Base-by-base conservation (phyloP, 2,329 filamentous ascomycete species). In the Aciculosporium take region DNA sequence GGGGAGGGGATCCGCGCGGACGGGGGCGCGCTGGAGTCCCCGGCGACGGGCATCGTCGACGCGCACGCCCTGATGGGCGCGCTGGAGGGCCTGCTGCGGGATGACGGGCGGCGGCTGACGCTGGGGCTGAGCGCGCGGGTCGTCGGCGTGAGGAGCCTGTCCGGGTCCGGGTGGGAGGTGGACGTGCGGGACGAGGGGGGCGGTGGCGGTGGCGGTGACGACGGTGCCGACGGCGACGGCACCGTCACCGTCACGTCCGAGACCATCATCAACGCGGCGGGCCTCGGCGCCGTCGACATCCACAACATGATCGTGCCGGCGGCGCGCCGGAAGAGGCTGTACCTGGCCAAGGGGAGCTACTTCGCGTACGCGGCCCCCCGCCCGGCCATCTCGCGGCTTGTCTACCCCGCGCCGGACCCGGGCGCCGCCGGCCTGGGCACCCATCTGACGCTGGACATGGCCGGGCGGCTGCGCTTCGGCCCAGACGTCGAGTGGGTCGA, bases 401-500 rank as follows among this genome's bases (percentile, higher is more conserved):
- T 98, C 39, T 98, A 96, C 56, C 91, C 91, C 0, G 87, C 83
- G 0, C 87, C 89, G 0, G 69, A 83, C 7, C 82, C 87, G 0
- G 88, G 88, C 2, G 74, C 80, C 18, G 88, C 77, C 39, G 89
- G 91, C 0, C 66, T 98, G 0, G 91, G 91, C 37, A 96, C 91
- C 0, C 91, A 98, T 60, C 68, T 98, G 15, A 98, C 91, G 1
- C 72, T 96, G 43, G 91, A 98, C 58, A 72, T 96, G 63, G 73
- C 68, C 0, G 88, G 89, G 0, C 76, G 84, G 1, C 72, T 96
- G 33, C 81, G 86, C 29, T 98, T 98, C 59, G 91, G 91, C 0
- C 91, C 91, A 0, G 91, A 98, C 56, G 83, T 95, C 12, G 86
- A 96, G 59, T 96, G 91, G 91, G 81, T 94, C 0, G 73, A 81